Evolutionary conservation across 208 protist species (phyloP).

Genomic region (Porcisia hertigi): DNA sequence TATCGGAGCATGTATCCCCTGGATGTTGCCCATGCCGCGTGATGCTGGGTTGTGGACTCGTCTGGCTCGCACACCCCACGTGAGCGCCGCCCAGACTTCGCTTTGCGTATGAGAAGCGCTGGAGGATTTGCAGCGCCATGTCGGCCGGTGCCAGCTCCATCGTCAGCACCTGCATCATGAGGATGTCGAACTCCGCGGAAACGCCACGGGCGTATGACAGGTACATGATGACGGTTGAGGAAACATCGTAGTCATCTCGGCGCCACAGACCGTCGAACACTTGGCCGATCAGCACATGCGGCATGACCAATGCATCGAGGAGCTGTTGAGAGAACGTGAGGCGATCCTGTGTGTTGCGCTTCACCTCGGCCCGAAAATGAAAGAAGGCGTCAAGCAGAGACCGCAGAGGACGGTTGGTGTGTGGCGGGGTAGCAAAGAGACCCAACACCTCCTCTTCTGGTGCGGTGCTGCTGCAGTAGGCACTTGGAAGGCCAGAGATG

Average conservation of each 20-base stretch:
- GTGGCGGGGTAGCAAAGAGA: neutral
- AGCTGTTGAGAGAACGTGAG: constrained; percentile 39
- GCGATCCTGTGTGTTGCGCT: constrained; percentile 13
- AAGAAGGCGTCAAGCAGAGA: constrained; percentile 37
- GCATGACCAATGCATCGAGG: constrained; percentile 77
- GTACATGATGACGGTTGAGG: constrained; percentile 33
- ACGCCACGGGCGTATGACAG: constrained; percentile 21
- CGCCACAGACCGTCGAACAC: constrained; percentile 61
- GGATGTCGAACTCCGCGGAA: constrained; percentile 46
- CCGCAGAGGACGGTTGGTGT: constrained; percentile 18
- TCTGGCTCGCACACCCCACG: neutral
- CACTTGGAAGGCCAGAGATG: constrained; percentile 15
- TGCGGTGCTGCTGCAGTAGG: neutral
- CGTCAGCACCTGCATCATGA: constrained; percentile 68
- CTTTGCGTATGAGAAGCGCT: constrained; percentile 62
- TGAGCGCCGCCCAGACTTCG: neutral
- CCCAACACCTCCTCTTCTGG: neutral
- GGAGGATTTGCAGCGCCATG: constrained; percentile 58
- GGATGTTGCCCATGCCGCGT: neutral
- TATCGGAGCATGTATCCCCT: neutral
- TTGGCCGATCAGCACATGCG: constrained; percentile 64
- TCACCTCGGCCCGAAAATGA: constrained; percentile 10
- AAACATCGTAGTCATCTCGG: constrained; percentile 47
- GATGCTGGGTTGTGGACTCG: neutral
- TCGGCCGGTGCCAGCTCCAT: constrained; percentile 49